Conservation (phyloP, 202 grass and related monocot species). For the Saccharum hybrid region DNA sequence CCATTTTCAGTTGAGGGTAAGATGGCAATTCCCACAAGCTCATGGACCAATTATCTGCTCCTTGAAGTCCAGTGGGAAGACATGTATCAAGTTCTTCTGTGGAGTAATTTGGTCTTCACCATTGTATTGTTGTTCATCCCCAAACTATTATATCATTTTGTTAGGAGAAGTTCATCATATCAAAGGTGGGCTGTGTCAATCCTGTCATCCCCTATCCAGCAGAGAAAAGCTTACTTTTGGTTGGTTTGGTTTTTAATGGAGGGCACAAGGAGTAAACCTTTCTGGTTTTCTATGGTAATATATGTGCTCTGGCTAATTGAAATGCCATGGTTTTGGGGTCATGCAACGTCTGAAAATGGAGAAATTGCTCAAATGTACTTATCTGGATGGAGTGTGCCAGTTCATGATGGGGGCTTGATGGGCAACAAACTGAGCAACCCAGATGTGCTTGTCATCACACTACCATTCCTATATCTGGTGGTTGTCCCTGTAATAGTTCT, state of each 20-base stretch:
- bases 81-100: constrained; percentile 70
- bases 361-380: constrained; percentile 75
- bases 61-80: constrained; percentile 84
- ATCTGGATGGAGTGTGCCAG: constrained; percentile 73
- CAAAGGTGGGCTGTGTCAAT: constrained; percentile 55
- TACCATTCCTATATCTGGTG: constrained; percentile 88
- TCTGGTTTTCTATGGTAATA: constrained; percentile 65
- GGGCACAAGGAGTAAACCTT: constrained; percentile 63
- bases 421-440: constrained; percentile 53
- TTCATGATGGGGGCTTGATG: constrained; percentile 17
- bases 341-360: constrained; percentile 70
- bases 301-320: constrained; percentile 70
- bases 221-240: constrained; percentile 54
- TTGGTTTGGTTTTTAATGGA: constrained; percentile 69
- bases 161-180: constrained; percentile 50
- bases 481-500: constrained; percentile 59
- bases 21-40: constrained; percentile 35
- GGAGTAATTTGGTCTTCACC: constrained; percentile 67
- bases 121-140: constrained; percentile 51
- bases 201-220: constrained; percentile 46
- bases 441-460: constrained; percentile 80
- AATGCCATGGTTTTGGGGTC: constrained; percentile 91
- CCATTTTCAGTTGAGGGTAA: constrained; percentile 84
- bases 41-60: constrained; percentile 61
- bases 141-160: constrained; percentile 61